Conservation (phyloP, 139 green algal genomes). For the Micractinium sp. region DNA sequence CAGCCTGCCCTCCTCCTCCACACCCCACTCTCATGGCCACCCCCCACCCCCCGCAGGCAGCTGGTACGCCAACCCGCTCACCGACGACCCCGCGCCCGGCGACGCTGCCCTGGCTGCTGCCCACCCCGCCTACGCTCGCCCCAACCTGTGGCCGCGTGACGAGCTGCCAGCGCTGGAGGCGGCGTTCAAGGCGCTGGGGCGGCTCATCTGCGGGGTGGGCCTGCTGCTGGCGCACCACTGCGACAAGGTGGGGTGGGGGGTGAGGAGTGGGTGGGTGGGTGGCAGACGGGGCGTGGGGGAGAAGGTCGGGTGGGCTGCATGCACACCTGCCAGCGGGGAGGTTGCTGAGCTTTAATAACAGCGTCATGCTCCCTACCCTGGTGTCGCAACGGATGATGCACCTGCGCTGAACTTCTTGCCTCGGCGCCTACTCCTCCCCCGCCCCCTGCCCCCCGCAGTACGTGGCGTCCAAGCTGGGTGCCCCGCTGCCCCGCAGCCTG, state of each 20-base stretch:
- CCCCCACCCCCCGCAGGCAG: slow-evolving; percentile 24
- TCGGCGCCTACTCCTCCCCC: not conserved
- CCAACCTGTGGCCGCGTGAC: slow-evolving; percentile 78
- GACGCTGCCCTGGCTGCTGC: slow-evolving; percentile 14
- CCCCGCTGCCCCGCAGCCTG: not conserved
- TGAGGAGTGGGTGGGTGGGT: no score
- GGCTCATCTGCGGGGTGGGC: slow-evolving; percentile 60
- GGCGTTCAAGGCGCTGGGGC: slow-evolving; percentile 73
- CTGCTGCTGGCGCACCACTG: slow-evolving; percentile 60
- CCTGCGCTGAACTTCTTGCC: no score
- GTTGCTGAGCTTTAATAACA: no score
- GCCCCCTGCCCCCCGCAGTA: not conserved
- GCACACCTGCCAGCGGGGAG: no score
- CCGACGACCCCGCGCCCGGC: slow-evolving; percentile 36
- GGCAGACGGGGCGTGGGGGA: no score
- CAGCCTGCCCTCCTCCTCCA: no score
- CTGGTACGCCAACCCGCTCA: slow-evolving; percentile 78
- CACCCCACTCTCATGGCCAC: not conserved
- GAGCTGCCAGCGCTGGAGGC: slow-evolving; percentile 70
- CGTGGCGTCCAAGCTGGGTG: not conserved
- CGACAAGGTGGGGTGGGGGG: slow-evolving; percentile 34
- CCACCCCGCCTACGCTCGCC: slow-evolving; percentile 52
- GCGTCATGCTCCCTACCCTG: no score
- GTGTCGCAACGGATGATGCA: no score
- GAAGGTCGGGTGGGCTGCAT: no score